Conservation (phyloP, 2,329 filamentous ascomycete genomes). For the Phialophora verrucosa region DNA sequence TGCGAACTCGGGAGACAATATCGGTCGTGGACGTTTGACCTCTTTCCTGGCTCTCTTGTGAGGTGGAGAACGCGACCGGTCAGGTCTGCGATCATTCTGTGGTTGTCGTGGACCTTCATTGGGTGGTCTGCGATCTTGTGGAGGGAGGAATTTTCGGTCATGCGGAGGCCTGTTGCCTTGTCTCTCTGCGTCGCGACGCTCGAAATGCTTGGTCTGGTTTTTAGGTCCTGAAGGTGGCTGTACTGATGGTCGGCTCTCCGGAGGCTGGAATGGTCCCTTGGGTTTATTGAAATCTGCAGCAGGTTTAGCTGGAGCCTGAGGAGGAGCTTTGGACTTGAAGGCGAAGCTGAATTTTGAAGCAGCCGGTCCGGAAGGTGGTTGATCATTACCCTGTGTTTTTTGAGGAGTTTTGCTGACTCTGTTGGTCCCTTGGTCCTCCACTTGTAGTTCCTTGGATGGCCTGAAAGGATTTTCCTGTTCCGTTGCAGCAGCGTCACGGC, state of each 20-base stretch:
- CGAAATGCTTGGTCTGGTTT: slow-evolving; percentile 48
- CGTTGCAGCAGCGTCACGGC: slow-evolving; percentile 45
- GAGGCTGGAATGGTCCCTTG: slow-evolving; percentile 49
- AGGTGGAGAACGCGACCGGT: slow-evolving; percentile 59
- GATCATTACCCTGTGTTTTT: slow-evolving; percentile 57
- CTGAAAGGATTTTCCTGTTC: slow-evolving; percentile 67
- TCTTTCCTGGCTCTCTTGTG: slow-evolving; percentile 71
- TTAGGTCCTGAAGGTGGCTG: slow-evolving; percentile 47
- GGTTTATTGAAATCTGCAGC: slow-evolving; percentile 55
- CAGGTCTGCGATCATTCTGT: slow-evolving; percentile 54
- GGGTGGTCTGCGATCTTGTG: slow-evolving; percentile 47
- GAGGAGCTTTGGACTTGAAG: slow-evolving; percentile 77
- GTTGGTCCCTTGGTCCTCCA: slow-evolving; percentile 65
- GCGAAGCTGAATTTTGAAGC: slow-evolving; percentile 87
- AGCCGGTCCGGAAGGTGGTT: slow-evolving; percentile 53
- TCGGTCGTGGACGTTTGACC: slow-evolving; percentile 69
- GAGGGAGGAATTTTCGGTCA: slow-evolving; percentile 42
- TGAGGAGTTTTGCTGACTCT: slow-evolving; percentile 64
- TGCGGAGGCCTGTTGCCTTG: slow-evolving; percentile 44
- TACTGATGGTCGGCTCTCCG: slow-evolving; percentile 45
- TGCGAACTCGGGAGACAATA: slow-evolving; percentile 72
- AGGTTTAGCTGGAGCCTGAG: slow-evolving; percentile 59
- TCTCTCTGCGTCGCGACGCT: slow-evolving; percentile 51
- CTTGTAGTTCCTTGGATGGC: slow-evolving; percentile 68
- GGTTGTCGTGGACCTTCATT: slow-evolving; percentile 41